Percentiles rank a stretch among this genome's conserved stretches.
phyloP scores from a whole-genome alignment of 2,329 filamentous ascomycete genomes.

The Nigrograna mackinnonii region DNA sequence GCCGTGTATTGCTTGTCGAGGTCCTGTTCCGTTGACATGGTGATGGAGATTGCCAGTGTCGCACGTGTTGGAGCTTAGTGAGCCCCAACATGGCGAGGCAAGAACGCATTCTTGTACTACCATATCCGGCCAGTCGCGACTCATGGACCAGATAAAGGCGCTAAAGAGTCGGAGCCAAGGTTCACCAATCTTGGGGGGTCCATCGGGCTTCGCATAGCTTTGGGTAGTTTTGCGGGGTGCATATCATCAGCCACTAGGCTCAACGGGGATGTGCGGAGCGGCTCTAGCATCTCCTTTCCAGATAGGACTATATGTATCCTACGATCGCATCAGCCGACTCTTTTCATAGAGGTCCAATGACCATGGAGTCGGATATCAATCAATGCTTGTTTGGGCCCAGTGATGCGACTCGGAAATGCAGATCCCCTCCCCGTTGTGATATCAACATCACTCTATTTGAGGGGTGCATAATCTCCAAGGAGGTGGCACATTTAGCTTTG shows the following conservation, averaged over 20 bases:
- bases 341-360: background rate
- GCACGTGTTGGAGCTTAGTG: background rate
- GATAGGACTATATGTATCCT: background rate
- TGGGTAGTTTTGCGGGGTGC: background rate
- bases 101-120: too few species aligned
- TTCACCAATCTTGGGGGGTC: too few species aligned
- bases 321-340: background rate
- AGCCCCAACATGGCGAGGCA: too few species aligned
- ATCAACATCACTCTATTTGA: too few species aligned
- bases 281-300: background rate
- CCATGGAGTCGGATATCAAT: too few species aligned
- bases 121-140: too few species aligned
- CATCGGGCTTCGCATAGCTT: too few species aligned
- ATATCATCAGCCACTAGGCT: background rate
- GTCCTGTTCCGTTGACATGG: background rate
- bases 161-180: too few species aligned
- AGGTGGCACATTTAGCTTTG: too few species aligned
- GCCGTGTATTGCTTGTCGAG: background rate
- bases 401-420: background rate
- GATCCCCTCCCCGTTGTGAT: too few species aligned
- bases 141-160: too few species aligned
- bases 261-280: background rate
- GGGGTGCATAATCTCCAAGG: too few species aligned
- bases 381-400: background rate
- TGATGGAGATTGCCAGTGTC: background rate